Base-by-base conservation (phyloP, 2,329 filamentous ascomycete species). In the Pseudocercospora crystallina region DNA sequence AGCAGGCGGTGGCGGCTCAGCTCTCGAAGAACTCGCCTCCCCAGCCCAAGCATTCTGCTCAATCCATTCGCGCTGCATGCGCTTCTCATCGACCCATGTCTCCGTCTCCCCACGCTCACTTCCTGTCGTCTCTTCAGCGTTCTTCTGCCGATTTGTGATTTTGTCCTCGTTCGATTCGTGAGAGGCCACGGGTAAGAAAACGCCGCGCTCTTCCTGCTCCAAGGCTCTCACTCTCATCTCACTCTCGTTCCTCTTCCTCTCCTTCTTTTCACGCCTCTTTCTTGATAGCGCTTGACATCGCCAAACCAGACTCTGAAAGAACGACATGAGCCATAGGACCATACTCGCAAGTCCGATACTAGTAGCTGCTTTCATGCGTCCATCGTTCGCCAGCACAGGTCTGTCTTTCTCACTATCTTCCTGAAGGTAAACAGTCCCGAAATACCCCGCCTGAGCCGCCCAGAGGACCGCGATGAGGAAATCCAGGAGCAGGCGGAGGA, bases 251-350 rank as follows among this genome's bases (percentile, higher is more conserved):
- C 20, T 36, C 43, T 46, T 38, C 34, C 20, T 34, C 9, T 46
- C 43, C 43, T 46, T 46, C 11, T 34, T 38, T 9, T 34, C 43
- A 3, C 20, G 11, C 8, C 40, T 17, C n/a, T 43, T 49, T 2
- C 33, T 49, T 31, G 31, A 44, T 14, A 49, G 40, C 17, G 47
- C 47, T 36, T 49, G 40, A 29, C 47, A 44, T 36, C 47, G 41
- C 47, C 47, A 49, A 2, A 49, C 41, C 11, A 40, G 30, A 29
- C 47, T 49, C 35, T 49, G 47, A 12, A 38, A 44, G 14, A 43
- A 49, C 1, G 38, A 37, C 2, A 44, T n/a, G 5, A 49, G 14
- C 47, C 47, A 49, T 1, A 49, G 34, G 5, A 11, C 39, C 11
- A 49, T 17, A 32, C 47, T 44, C 8, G 32, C 34, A n/a, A 44